These are phyloP conservation scores for Oryza rufipogon DNA, from an alignment of 176 grass and related monocot species.

Conservation along the genomic window DNA sequence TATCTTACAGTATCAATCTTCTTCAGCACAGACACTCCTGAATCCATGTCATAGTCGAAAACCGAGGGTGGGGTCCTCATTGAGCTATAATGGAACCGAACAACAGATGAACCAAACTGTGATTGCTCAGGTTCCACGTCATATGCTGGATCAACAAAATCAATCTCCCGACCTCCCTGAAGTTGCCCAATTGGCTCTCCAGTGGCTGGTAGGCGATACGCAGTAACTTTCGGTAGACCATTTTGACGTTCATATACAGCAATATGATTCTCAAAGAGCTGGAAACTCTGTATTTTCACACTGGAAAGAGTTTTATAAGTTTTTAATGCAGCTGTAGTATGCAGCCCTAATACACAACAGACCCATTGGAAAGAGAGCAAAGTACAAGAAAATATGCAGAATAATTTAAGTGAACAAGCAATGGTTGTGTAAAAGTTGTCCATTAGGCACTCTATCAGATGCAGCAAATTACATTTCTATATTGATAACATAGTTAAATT, in stretches of 20 bases:
- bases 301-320: conserved; percentile 50
- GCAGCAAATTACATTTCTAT: neutral
- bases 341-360: conserved; percentile 14
- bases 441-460: neutral
- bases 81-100: conserved; percentile 84
- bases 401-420: neutral
- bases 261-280: conserved; percentile 78
- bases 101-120: conserved; percentile 63
- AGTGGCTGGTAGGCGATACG: conserved; percentile 66
- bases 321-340: conserved; percentile 19
- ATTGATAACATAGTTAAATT: conserved; percentile 17
- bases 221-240: conserved; percentile 74
- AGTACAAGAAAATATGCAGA: neutral
- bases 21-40: conserved; percentile 74
- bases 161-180: conserved; percentile 57
- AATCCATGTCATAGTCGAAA: conserved; percentile 89
- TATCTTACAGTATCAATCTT: conserved; percentile 79
- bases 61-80: conserved; percentile 73
- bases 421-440: neutral
- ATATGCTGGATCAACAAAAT: conserved; percentile 78
- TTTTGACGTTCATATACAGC: conserved; percentile 83
- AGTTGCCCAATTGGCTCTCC: conserved; percentile 71
- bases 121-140: conserved; percentile 60
- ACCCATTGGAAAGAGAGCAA: conserved; percentile 4
- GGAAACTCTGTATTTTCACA: conserved; percentile 83